These are phyloP conservation scores for Daldinia decipiens DNA, from an alignment of 495 filamentous ascomycete species.

Conservation along the genomic window DNA sequence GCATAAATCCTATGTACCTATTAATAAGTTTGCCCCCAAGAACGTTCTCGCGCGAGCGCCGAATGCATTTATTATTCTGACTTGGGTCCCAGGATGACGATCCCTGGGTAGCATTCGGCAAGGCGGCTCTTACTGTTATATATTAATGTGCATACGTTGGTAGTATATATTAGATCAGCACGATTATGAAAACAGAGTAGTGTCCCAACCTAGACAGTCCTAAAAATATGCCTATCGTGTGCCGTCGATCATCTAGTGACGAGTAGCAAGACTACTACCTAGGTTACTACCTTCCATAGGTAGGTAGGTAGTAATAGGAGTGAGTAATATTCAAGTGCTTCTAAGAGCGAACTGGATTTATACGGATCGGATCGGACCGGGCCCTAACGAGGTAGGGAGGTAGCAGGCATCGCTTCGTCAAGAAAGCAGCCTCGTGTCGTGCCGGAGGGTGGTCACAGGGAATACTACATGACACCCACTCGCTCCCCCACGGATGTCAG, in stretches of 20 bases:
- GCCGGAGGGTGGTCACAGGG: slow-evolving; percentile 24
- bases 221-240: neutral
- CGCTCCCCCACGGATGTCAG: slow-evolving; percentile 19
- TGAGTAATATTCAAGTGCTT: neutral
- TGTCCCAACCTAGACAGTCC: neutral
- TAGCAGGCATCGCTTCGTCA: neutral
- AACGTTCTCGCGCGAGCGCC: neutral
- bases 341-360: neutral
- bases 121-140: slow-evolving; percentile 2
- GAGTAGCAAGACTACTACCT: too few relatives aligned
- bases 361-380: neutral
- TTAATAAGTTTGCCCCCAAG: neutral
- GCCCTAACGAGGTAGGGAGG: neutral
- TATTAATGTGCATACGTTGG: neutral
- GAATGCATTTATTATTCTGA: neutral
- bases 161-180: slow-evolving; percentile 1
- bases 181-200: neutral
- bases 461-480: slow-evolving; percentile 9
- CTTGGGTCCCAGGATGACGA: neutral
- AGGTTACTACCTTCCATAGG: too few relatives aligned
- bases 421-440: slow-evolving; percentile 29
- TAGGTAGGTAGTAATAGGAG: neutral
- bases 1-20: neutral
- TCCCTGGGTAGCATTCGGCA: neutral
- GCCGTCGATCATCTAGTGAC: neutral